Evolutionary conservation across 225 moss, liverwort and hornwort genomes (phyloP).

Genomic region (Polytrichum formosum): DNA sequence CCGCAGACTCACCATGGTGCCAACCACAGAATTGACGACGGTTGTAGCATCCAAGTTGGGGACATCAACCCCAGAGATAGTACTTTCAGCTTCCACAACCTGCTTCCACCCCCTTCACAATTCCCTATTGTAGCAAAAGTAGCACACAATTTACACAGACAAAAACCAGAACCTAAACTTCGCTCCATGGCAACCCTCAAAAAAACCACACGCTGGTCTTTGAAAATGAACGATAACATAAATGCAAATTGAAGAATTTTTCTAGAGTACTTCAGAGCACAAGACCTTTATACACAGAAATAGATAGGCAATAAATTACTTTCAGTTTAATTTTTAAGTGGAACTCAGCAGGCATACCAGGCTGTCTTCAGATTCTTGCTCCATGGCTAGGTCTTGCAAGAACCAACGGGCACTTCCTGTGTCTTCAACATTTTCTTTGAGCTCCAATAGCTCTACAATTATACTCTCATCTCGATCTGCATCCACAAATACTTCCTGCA

Average conservation of each 20-base stretch:
- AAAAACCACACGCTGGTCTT: no score
- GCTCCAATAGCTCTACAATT: slow-evolving; percentile 80
- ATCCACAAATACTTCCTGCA: slow-evolving; percentile 77
- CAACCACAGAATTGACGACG: slow-evolving; percentile 54
- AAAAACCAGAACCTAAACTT: no score
- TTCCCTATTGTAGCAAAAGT: slow-evolving; percentile 4
- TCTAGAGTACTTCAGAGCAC: no score
- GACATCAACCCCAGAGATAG: slow-evolving; percentile 39
- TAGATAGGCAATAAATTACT: no score
- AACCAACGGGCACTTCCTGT: slow-evolving; percentile 80
- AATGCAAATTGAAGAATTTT: no score
- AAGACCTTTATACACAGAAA: no score
- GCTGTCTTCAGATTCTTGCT: slow-evolving; percentile 70
- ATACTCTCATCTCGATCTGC: slow-evolving; percentile 83
- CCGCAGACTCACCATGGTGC: slow-evolving; percentile 47
- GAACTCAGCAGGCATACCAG: slow-evolving; percentile 34
- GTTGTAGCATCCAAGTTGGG: slow-evolving; percentile 51
- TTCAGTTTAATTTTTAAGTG: no score
- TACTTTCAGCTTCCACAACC: slow-evolving; percentile 69
- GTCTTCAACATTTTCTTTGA: slow-evolving; percentile 63
- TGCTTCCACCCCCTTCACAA: slow-evolving; percentile 48
- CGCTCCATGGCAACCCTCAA: no score
- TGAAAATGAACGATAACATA: no score
- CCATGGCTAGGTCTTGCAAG: slow-evolving; percentile 69
- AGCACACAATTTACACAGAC: not conserved